Evolutionary conservation across 352 stramenopile genomes (phyloP), one percentile per base, ranked within the genome.

Genomic region (Globisporangium canariense): DNA sequence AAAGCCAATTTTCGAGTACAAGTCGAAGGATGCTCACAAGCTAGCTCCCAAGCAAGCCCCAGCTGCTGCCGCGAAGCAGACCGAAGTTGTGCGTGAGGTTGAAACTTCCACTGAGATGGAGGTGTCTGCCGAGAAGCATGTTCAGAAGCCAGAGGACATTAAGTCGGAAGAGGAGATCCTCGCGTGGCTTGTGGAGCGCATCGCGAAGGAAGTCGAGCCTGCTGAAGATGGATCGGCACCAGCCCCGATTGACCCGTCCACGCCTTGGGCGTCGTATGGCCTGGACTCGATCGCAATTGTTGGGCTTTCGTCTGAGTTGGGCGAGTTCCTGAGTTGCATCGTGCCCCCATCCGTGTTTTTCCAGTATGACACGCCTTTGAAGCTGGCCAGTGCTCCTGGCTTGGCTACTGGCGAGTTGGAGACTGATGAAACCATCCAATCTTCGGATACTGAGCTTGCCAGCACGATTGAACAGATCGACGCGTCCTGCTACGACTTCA

Each of bases 81-180:
- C 55, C 22, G 73, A 75, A 36, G 40, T 32, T 7, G 55, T 45
- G 13, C 16, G 67, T 14, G 28, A 63, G 3, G 20, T 3, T 18
- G 55, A 32, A 4, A 49, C 43, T 28, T 22, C 30, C 1, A 57
- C 34, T 41, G 58, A 76, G 50, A 25, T 49, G 6, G 62, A 38
- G 3, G 47, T 25, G 16, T 16, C n/a, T 30, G 53, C 34, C 18
- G 63, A 67, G 16, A 75, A 69, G n/a, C 20, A 49, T 36, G 56
- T 58, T 20, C 67, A 71, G 34, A 32, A 58, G 11, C 68, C 66
- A 50, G 71, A 70, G 58, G 64, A 75, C 8, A 25, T 89, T 32
- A 91, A 91, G 67, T 87, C 81, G 0, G 69, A 76, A 11, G 79
- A 83, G 36, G 79, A 91, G 60, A 94, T 94, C 34, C 65, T 92